phyloP scores from a whole-genome alignment of 2,329 filamentous ascomycete genomes.

The Leptographium radiaticola region DNA sequence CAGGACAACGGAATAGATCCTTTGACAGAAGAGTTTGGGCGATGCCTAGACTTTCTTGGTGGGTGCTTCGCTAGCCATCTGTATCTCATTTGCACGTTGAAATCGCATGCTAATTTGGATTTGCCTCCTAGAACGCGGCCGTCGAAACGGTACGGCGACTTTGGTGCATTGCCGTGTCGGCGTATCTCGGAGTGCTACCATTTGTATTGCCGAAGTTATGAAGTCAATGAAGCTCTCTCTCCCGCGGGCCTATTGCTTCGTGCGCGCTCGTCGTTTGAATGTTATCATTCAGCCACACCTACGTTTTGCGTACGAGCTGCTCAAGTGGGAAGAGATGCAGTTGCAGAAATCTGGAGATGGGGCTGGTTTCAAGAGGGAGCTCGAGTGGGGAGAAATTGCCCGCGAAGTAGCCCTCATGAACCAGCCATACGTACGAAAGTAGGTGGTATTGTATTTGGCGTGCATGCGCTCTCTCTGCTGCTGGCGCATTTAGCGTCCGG shows the following conservation, averaged over 20 bases:
- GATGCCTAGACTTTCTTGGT: conserved; percentile 90
- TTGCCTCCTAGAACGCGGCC: conserved; percentile 54
- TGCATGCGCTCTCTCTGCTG: background rate
- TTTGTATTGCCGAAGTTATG: conserved; percentile 99
- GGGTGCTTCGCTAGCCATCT: conserved; percentile 20
- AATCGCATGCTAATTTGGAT: conserved; percentile 3
- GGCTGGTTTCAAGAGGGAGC: conserved; percentile 49
- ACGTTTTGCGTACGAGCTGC: conserved; percentile 83
- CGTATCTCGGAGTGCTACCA: conserved; percentile 88
- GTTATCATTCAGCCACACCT: conserved; percentile 98
- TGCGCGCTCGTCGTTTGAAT: conserved; percentile 81
- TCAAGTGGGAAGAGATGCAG: conserved; percentile 87
- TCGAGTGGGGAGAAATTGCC: conserved; percentile 83
- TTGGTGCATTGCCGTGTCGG: conserved; percentile 94
- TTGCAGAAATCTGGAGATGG: conserved; percentile 20
- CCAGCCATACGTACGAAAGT: conserved; percentile 67
- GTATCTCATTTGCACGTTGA: background rate
- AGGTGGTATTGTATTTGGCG: background rate
- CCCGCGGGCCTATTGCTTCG: conserved; percentile 89
- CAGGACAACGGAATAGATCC: conserved; percentile 97
- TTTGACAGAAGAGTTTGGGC: conserved; percentile 69
- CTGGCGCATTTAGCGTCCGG: background rate
- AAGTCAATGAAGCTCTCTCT: conserved; percentile 66
- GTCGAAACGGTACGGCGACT: conserved; percentile 64
- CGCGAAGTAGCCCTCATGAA: conserved; percentile 95